Evolutionary conservation across 169 alveolate species (phyloP).

Genomic region (Plasmodium vinckei): DNA sequence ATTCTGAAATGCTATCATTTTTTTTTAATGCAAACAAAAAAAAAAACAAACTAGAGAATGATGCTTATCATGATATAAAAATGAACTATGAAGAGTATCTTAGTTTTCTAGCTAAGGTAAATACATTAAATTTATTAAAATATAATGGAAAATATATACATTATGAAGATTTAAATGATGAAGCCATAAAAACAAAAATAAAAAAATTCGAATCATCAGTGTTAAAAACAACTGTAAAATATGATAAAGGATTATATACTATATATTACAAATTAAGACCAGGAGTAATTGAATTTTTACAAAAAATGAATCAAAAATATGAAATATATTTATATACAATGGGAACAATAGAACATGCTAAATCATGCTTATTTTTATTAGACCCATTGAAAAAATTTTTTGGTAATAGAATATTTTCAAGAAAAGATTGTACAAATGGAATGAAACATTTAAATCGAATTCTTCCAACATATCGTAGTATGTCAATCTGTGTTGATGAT

Average conservation of each 20-base stretch:
- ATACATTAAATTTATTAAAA: slow-evolving; percentile 69
- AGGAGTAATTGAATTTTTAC: slow-evolving; percentile 86
- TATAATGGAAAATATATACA: slow-evolving; percentile 74
- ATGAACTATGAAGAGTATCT: slow-evolving; percentile 64
- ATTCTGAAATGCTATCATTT: slow-evolving; percentile 25
- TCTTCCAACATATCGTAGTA: slow-evolving; percentile 65
- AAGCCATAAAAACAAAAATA: slow-evolving; percentile 27
- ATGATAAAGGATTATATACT: slow-evolving; percentile 76
- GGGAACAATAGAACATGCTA: slow-evolving; percentile 90
- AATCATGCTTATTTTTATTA: slow-evolving; percentile 82
- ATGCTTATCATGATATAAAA: slow-evolving; percentile 72
- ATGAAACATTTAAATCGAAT: slow-evolving; percentile 54
- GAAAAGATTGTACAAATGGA: slow-evolving; percentile 78
- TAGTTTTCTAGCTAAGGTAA: slow-evolving; percentile 54
- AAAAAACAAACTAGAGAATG: slow-evolving; percentile 10
- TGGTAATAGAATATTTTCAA: slow-evolving; percentile 80
- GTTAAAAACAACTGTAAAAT: slow-evolving; percentile 75
- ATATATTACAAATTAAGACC: slow-evolving; percentile 87
- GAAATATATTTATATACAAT: slow-evolving; percentile 87
- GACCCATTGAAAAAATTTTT: slow-evolving; percentile 83
- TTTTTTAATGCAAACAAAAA: slow-evolving; percentile 2
- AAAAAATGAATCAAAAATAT: slow-evolving; percentile 74
- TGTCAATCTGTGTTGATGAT: slow-evolving; percentile 58
- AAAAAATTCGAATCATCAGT: slow-evolving; percentile 77
- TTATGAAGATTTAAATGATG: slow-evolving; percentile 74